Evolutionary conservation across 2,329 filamentous ascomycete genomes (phyloP).

Genomic region (Chaetomium strumarium): DNA sequence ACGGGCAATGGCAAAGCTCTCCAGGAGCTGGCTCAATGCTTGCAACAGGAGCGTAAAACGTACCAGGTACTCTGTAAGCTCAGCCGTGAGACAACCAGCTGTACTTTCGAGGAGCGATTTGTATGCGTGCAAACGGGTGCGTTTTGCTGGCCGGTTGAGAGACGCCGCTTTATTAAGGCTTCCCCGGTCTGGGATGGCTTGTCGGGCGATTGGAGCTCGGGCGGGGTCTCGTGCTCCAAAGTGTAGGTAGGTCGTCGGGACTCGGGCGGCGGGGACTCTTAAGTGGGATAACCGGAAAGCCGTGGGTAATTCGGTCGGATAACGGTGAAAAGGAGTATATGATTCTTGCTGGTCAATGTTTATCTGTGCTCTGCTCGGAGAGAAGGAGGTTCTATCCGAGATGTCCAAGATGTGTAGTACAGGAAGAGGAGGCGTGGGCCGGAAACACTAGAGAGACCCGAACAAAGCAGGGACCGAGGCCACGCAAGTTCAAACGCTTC

Average conservation of each 20-base stretch:
- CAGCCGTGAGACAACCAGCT: not conserved
- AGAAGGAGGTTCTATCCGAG: not conserved
- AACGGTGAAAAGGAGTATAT: constrained; percentile 6
- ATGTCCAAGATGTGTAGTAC: not conserved
- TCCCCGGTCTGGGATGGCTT: not conserved
- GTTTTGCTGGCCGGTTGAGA: not conserved
- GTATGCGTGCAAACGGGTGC: not conserved
- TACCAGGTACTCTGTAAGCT: not conserved
- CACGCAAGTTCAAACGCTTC: too few species aligned
- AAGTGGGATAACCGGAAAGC: constrained; percentile 10
- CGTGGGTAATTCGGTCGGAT: not conserved
- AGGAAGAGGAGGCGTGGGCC: not conserved
- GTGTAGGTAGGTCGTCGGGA: not conserved
- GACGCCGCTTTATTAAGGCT: not conserved
- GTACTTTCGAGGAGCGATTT: not conserved
- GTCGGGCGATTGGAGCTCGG: constrained; percentile 4
- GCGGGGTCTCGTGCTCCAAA: constrained; percentile 23
- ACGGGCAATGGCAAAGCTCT: constrained; percentile 12
- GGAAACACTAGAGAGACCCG: too few species aligned
- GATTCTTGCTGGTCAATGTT: not conserved
- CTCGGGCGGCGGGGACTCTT: constrained; percentile 8
- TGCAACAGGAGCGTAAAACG: not conserved
- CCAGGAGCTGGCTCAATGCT: not conserved
- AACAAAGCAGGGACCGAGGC: not conserved
- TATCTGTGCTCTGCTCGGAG: not conserved